Evolutionary conservation across 2,329 filamentous ascomycete species (phyloP).

Genomic region (Trichoderma koningii): DNA sequence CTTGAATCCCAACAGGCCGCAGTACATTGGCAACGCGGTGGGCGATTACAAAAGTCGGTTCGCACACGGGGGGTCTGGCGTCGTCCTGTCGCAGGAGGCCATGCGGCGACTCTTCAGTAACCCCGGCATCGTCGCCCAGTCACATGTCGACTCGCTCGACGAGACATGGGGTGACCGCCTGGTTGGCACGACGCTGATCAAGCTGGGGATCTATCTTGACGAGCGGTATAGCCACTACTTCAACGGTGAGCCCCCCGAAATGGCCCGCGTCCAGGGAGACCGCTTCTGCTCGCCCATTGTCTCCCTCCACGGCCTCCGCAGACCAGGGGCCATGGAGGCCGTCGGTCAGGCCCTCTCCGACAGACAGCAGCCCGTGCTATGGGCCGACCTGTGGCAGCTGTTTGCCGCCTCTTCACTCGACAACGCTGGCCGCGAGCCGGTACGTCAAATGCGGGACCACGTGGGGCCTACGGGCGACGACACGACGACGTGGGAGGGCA

Average conservation of each 20-base stretch:
- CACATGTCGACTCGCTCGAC: conserved; percentile 51
- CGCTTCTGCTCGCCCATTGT: conserved; percentile 57
- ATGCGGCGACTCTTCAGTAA: conserved; percentile 50
- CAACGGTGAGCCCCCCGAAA: conserved; percentile 55
- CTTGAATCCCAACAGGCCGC: conserved; percentile 48
- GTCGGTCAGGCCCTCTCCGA: conserved; percentile 47
- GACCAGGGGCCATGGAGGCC: conserved; percentile 48
- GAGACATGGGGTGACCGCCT: conserved; percentile 58
- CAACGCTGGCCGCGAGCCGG: conserved; percentile 41
- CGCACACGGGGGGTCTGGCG: conserved; percentile 58
- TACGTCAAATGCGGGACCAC: conserved; percentile 48
- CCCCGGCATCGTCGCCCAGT: conserved; percentile 46
- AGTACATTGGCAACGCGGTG: conserved; percentile 59
- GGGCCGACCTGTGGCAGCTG: conserved; percentile 54
- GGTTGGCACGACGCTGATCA: conserved; percentile 55
- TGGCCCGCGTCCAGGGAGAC: conserved; percentile 53
- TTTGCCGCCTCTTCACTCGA: conserved; percentile 48
- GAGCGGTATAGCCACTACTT: conserved; percentile 57
- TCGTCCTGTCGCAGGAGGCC: conserved; percentile 55
- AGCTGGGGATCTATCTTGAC: conserved; percentile 57
- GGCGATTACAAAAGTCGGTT: conserved; percentile 59
- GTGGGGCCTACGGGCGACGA: conserved; percentile 53
- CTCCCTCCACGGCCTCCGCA: conserved; percentile 55
- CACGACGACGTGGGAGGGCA: conserved; percentile 42
- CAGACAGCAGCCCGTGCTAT: conserved; percentile 47